Conservation (phyloP, 2,329 filamentous ascomycete species). For the Phymatotrichopsis omnivora region DNA sequence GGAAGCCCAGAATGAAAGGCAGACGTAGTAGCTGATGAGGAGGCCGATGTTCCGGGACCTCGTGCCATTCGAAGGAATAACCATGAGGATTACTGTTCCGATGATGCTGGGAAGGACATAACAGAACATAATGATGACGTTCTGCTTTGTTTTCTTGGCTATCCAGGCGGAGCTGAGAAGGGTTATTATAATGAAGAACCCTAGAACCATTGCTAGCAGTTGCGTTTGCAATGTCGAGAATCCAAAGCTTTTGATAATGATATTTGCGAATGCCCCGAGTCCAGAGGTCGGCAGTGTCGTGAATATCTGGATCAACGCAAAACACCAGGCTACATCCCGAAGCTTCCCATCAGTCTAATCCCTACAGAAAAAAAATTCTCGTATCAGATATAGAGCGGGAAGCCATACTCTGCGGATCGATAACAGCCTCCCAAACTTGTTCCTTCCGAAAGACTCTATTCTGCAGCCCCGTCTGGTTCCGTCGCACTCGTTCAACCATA, state of each 20-base stretch:
- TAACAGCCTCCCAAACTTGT: slow-evolving; percentile 48
- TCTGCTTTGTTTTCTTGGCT: slow-evolving; percentile 59
- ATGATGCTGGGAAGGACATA: slow-evolving; percentile 59
- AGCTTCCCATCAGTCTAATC: neutral
- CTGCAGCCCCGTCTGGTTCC: slow-evolving; percentile 35
- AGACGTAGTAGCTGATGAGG: slow-evolving; percentile 65
- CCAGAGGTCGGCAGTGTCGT: slow-evolving; percentile 65
- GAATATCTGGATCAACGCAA: slow-evolving; percentile 55
- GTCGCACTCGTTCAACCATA: slow-evolving; percentile 35
- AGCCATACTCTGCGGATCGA: slow-evolving; percentile 50
- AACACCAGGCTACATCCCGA: slow-evolving; percentile 43
- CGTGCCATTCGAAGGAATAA: slow-evolving; percentile 48
- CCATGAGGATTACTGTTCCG: slow-evolving; percentile 63
- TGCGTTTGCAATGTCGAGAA: slow-evolving; percentile 60
- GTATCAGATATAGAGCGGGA: too few species aligned
- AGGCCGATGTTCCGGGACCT: slow-evolving; percentile 52
- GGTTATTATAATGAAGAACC: slow-evolving; percentile 62
- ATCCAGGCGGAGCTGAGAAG: slow-evolving; percentile 57
- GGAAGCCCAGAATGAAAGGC: slow-evolving; percentile 66
- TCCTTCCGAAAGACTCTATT: slow-evolving; percentile 41
- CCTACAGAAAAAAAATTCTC: neutral
- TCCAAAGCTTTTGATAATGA: slow-evolving; percentile 60
- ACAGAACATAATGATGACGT: slow-evolving; percentile 53
- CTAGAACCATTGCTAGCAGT: slow-evolving; percentile 63
- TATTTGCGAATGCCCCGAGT: slow-evolving; percentile 61